Conservation (phyloP, 257 asterid species). For the Salvia splendens region DNA sequence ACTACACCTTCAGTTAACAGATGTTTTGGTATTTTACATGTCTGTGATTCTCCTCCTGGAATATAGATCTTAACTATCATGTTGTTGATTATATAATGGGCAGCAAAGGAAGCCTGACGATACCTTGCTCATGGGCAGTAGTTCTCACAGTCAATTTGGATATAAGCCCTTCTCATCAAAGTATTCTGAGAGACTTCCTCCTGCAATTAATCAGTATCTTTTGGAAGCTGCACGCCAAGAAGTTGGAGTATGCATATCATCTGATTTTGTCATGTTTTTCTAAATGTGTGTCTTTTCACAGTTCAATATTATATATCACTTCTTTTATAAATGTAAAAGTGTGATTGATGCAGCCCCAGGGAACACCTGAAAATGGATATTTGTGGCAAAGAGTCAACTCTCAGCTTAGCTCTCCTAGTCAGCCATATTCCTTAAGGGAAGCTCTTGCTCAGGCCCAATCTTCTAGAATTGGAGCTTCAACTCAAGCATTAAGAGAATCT, state of each 20-base stretch:
- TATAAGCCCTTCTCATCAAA: constrained; percentile 82
- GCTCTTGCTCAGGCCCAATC: constrained; percentile 99
- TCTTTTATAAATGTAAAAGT: constrained; percentile 26
- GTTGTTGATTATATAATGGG: constrained; percentile 36
- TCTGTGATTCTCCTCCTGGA: constrained; percentile 23
- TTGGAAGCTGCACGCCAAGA: constrained; percentile 96
- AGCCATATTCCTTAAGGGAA: constrained; percentile 96
- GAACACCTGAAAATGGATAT: constrained; percentile 98
- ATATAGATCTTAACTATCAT: constrained; percentile 22
- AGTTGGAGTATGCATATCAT: constrained; percentile 76
- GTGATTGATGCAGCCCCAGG: constrained; percentile 75
- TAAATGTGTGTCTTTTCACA: constrained; percentile 15
- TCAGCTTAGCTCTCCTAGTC: constrained; percentile 96
- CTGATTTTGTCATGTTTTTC: constrained; percentile 25
- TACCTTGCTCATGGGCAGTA: constrained; percentile 81
- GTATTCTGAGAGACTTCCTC: constrained; percentile 94
- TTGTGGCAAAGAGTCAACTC: constrained; percentile 97
- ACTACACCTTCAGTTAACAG: background rate
- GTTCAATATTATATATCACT: constrained; percentile 12
- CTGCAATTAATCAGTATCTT: constrained; percentile 92
- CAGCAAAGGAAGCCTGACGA: constrained; percentile 94
- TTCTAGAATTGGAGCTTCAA: constrained; percentile 91
- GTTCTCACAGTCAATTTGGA: constrained; percentile 86
- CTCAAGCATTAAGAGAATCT: constrained; percentile 93
- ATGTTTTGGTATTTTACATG: constrained; percentile 16